A percentile compares a stretch with the other conserved stretches of the same genome.
These are phyloP conservation scores for Trichoderma koningii DNA, from an alignment of 2,329 filamentous ascomycete species.

Conservation along the genomic window DNA sequence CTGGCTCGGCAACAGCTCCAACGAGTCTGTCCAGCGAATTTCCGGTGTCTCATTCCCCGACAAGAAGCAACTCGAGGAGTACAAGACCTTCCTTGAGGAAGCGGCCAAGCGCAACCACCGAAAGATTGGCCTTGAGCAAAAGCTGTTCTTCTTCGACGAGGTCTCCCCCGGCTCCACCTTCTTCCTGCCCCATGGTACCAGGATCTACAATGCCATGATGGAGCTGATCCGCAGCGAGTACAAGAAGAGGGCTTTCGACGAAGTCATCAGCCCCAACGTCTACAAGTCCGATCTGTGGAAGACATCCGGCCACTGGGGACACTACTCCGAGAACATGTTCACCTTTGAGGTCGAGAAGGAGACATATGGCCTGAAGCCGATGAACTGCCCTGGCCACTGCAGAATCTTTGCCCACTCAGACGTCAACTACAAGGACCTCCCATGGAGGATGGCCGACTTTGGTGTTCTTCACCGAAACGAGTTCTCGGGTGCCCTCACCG, in stretches of 20 bases:
- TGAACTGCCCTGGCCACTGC: constrained; percentile 98
- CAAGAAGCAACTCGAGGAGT: constrained; percentile 91
- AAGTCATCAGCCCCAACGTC: constrained; percentile 94
- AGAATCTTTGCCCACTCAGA: constrained; percentile 82
- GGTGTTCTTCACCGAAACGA: constrained; percentile 95
- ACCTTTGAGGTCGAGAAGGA: constrained; percentile 76
- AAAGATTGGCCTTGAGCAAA: constrained; percentile 91
- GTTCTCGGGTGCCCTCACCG: constrained; percentile 85
- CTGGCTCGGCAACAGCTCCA: constrained; percentile 90
- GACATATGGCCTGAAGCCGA: constrained; percentile 76
- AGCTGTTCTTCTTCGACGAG: constrained; percentile 96
- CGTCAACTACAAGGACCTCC: constrained; percentile 81
- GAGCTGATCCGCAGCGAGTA: constrained; percentile 83
- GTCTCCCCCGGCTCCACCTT: constrained; percentile 91
- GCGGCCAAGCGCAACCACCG: constrained; percentile 97
- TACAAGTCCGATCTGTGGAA: constrained; percentile 94
- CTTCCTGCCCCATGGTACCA: constrained; percentile 87
- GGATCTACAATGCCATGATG: constrained; percentile 89
- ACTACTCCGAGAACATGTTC: constrained; percentile 87
- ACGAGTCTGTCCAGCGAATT: constrained; percentile 94
- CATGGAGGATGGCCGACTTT: constrained; percentile 92
- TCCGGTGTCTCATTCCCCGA: constrained; percentile 95
- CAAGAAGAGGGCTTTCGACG: constrained; percentile 89
- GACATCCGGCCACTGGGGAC: constrained; percentile 87
- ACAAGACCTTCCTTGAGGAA: constrained; percentile 94